Evolutionary conservation across 352 stramenopile genomes (phyloP).

Genomic region (Pythium apleroticum): DNA sequence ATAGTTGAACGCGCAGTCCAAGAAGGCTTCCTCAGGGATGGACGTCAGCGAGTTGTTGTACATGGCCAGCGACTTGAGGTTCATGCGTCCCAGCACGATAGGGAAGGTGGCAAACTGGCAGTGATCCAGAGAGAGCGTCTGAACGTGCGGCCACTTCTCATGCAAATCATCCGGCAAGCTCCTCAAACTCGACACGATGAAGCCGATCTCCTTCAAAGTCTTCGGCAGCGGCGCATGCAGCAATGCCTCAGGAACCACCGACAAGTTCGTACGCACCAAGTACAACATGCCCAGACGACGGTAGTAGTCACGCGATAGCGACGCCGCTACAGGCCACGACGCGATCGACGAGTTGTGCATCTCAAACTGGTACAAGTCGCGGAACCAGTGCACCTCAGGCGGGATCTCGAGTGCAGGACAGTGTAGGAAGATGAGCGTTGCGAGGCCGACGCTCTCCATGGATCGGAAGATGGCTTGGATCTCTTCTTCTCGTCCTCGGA

Average conservation of each 20-base stretch:
- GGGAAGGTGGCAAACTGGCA: constrained; percentile 8
- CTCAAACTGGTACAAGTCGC: constrained; percentile 13
- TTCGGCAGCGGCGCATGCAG: constrained; percentile 1
- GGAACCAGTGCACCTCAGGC: constrained; percentile 5
- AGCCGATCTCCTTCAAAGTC: constrained; percentile 20
- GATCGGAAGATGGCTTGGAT: background rate
- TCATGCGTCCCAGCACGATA: constrained; percentile 2
- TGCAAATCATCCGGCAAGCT: constrained; percentile 13
- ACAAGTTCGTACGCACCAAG: constrained; percentile 14
- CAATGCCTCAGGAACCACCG: constrained; percentile 10
- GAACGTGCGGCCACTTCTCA: constrained; percentile 14
- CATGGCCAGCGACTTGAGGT: constrained; percentile 5
- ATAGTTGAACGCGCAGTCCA: background rate
- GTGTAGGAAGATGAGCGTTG: constrained; percentile 19
- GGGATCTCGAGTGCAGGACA: constrained; percentile 17
- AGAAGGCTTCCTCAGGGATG: background rate
- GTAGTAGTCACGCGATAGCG: background rate
- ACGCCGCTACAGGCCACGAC: constrained; percentile 5
- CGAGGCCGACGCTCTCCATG: constrained; percentile 6
- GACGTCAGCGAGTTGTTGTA: background rate
- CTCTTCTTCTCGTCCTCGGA: constrained; percentile 5
- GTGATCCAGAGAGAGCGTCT: constrained; percentile 17
- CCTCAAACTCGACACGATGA: constrained; percentile 22
- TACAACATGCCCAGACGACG: constrained; percentile 16
- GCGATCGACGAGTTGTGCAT: constrained; percentile 25